These are phyloP conservation scores for Xylaria sp. DNA, from an alignment of 2,329 filamentous ascomycete species.

Conservation along the genomic window DNA sequence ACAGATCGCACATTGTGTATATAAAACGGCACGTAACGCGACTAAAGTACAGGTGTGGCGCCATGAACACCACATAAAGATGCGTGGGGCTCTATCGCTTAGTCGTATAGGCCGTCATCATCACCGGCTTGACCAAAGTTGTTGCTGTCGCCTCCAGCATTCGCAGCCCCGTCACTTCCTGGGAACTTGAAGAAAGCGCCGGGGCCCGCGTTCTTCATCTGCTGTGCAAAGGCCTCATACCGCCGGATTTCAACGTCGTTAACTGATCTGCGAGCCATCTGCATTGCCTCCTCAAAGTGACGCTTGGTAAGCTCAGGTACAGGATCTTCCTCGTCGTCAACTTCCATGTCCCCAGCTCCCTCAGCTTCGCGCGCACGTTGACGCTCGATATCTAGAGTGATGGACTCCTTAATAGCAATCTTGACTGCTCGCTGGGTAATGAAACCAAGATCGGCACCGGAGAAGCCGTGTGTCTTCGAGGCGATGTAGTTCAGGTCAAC, in stretches of 20 bases:
- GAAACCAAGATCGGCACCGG: constrained; percentile 98
- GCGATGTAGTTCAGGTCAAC: constrained; percentile 93
- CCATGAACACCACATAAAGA: constrained; percentile 35
- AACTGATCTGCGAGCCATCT: constrained; percentile 90
- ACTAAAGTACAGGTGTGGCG: constrained; percentile 60
- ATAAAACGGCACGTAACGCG: constrained; percentile 46
- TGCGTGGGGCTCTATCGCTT: constrained; percentile 55
- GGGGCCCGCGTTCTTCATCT: constrained; percentile 97
- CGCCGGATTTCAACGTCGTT: constrained; percentile 96
- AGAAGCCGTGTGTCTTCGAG: constrained; percentile 97
- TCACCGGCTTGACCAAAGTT: constrained; percentile 87
- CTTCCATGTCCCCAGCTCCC: constrained; percentile 81
- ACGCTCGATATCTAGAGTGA: constrained; percentile 88
- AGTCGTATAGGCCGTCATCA: constrained; percentile 97
- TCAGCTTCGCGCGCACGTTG: constrained; percentile 90
- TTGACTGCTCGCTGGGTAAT: constrained; percentile 99
- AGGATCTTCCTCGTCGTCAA: constrained; percentile 89
- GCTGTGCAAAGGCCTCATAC: constrained; percentile 98
- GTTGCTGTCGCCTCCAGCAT: constrained; percentile 68
- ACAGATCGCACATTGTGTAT: constrained; percentile 19
- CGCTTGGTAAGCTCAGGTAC: constrained; percentile 95
- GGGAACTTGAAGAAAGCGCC: constrained; percentile 99
- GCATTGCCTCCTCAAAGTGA: constrained; percentile 99
- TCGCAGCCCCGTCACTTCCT: constrained; percentile 75
- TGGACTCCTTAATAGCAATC: constrained; percentile 98